Base-by-base conservation (phyloP, 2,329 filamentous ascomycete genomes). In the Alternaria viburni region DNA sequence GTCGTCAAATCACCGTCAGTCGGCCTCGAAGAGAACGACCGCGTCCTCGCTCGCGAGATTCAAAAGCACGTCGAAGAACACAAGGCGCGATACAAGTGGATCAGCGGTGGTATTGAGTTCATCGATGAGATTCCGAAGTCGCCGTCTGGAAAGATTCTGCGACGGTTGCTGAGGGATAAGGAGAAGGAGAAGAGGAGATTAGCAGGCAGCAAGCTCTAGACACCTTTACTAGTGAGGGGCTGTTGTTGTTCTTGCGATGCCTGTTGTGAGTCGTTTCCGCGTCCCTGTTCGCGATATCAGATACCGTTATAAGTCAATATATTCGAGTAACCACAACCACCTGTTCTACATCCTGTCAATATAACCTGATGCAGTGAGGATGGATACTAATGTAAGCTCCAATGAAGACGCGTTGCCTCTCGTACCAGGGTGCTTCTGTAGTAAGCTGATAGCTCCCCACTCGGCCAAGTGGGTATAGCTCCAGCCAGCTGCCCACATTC, bases 121-220 rank as follows among this genome's bases (percentile, higher is more conserved):
- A 74, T 80, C 17, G 78, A 80, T 41, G 74, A 69, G 57, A 85
- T 90, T 66, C 88, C 88, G 1, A 90, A 89, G 80, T 87, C 84
- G 47, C 86, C 87, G 0, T 88, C 85, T 63, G 88, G 88, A 1
- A 90, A 90, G 83, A 89, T 90, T 64, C 72, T 90, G 67, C 78
- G 88, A 54, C 85, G 88, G 57, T 77, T 91, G 50, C 80, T 96
- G 70, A 85, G 91, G 45, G 93, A 96, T 74, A 86, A 87, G 74
- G 93, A 96, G 81, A 91, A 85, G 82, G 89, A 90, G 76, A 84
- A 84, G 62, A 86, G 90, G 75, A 87, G 88, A 76, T 85, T 86
- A 70, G 82, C 86, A 64, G 90, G 90, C 0, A 83, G 89, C 11
- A 94, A 89, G 83, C 75, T 95, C 72, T 94, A 85, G 47, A n/a